A percentile compares a stretch with the other conserved stretches of the same genome.
These are phyloP conservation scores for Nemania bipapillata DNA, from an alignment of 2,329 filamentous ascomycete species.

Conservation along the genomic window DNA sequence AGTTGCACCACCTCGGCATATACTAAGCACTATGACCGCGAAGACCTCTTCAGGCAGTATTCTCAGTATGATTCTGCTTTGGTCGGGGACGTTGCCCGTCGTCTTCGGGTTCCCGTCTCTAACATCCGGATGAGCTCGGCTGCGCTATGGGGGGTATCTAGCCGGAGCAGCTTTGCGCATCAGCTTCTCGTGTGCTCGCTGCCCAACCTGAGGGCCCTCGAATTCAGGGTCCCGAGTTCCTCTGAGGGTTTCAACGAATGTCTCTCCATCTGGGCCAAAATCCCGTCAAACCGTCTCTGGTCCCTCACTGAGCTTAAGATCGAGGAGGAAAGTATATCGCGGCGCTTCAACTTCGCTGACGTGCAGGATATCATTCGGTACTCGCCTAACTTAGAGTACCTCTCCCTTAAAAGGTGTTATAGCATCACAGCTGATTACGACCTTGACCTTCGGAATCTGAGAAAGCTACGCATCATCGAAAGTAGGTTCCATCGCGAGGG, in stretches of 20 bases:
- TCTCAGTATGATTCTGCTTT: slow-evolving; percentile 40
- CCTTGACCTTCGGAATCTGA: slow-evolving; percentile 36
- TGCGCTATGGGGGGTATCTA: slow-evolving; percentile 37
- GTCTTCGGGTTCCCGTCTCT: slow-evolving; percentile 36
- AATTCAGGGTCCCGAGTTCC: slow-evolving; percentile 36
- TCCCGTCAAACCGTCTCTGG: slow-evolving; percentile 38
- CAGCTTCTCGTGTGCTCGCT: slow-evolving; percentile 38
- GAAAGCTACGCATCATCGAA: slow-evolving; percentile 37
- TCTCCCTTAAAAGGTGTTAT: slow-evolving; percentile 39
- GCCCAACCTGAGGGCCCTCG: slow-evolving; percentile 36
- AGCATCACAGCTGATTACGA: slow-evolving; percentile 39
- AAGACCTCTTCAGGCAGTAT: slow-evolving; percentile 39
- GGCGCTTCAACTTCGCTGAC: slow-evolving; percentile 40
- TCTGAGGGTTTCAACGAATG: slow-evolving; percentile 40
- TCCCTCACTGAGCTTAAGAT: slow-evolving; percentile 34
- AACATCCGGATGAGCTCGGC: slow-evolving; percentile 40
- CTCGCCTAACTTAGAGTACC: slow-evolving; percentile 36
- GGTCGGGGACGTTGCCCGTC: slow-evolving; percentile 39
- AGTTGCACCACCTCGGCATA: slow-evolving; percentile 39
- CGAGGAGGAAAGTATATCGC: slow-evolving; percentile 38
- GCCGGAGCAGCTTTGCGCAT: slow-evolving; percentile 38
- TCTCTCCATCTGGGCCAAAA: slow-evolving; percentile 40
- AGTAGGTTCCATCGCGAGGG: slow-evolving; percentile 40
- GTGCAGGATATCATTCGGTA: slow-evolving; percentile 40
- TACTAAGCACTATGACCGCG: slow-evolving; percentile 41